Base-by-base conservation (phyloP, 2,329 filamentous ascomycete species). In the Aspergillus thermomutatus region DNA sequence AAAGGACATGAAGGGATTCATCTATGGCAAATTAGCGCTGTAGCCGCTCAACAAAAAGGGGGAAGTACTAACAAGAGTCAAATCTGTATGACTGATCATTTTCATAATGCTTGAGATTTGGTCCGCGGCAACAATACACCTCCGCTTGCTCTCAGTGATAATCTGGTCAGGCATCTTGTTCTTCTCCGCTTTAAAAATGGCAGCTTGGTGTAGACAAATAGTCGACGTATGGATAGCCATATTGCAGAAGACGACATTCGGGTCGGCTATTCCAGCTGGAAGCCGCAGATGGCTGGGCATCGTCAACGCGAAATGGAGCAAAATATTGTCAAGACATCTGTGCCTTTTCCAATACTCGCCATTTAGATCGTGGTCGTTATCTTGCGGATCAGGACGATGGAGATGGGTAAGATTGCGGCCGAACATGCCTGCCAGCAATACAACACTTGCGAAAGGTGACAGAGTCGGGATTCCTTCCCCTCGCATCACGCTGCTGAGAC, bases 161-260 rank as follows among this genome's bases (percentile, higher is more conserved):
- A 97, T 87, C 19, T 88, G 87, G 1, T 83, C 79, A 0, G 91
- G 87, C 59, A 97, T 78, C 53, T 86, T 84, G 73, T 96, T 89
- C 75, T 92, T 94, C 67, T 97, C 93, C 0, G 92, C 92, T 72
- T 97, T 97, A 82, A 93, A 97, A 21, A 99, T 97, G 26, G 94
- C 94, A 2, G 93, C 94, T 76, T 99, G 94, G 69, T 99, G 94
- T n/a, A 99, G 79, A 72, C 93, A 97, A 53, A 99, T 97, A 1
- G 91, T 92, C 1, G 92, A 96, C 0, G 94, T 96, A 71, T 97
- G 92, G 31, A 99, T 91, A 69, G 90, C 92, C 91, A 99, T 96
- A 67, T 97, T 97, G 56, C 90, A 86, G 71, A 97, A 97, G 4
- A 97, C 86, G 53, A 93, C 86, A 62, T 97, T 97, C 3, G 92